A percentile compares a stretch with the other conserved stretches of the same genome.
These are phyloP conservation scores for Xylona heveae DNA, from an alignment of 495 filamentous ascomycete species.

Conservation along the genomic window DNA sequence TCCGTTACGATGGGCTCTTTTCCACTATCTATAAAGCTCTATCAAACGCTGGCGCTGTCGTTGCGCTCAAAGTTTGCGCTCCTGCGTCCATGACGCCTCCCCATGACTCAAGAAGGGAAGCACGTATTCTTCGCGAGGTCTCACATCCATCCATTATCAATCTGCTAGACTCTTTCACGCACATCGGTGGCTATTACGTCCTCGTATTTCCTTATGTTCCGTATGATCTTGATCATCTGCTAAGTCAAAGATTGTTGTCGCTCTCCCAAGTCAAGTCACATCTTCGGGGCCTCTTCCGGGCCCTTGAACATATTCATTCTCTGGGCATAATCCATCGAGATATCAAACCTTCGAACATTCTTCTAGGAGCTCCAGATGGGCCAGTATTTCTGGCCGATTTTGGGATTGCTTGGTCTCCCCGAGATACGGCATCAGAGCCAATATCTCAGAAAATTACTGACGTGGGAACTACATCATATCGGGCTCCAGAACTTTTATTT, in stretches of 20 bases:
- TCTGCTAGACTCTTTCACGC: slow-evolving; percentile 44
- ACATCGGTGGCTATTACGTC: slow-evolving; percentile 47
- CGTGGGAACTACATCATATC: slow-evolving; percentile 80
- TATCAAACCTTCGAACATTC: slow-evolving; percentile 77
- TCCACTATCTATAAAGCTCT: slow-evolving; percentile 60
- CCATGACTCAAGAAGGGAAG: slow-evolving; percentile 62
- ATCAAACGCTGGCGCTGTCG: no score
- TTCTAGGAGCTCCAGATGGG: slow-evolving; percentile 44
- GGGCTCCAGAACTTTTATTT: slow-evolving; percentile 80
- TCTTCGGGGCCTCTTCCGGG: slow-evolving; percentile 49
- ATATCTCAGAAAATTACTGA: slow-evolving; percentile 59
- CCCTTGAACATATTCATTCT: slow-evolving; percentile 47
- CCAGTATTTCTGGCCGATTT: slow-evolving; percentile 73
- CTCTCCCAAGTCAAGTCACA: slow-evolving; percentile 19
- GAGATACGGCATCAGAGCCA: slow-evolving; percentile 38
- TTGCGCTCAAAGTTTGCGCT: slow-evolving; percentile 76
- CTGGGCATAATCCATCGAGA: slow-evolving; percentile 76
- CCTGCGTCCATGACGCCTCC: slow-evolving; percentile 52
- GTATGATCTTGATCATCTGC: slow-evolving; percentile 41
- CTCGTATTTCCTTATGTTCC: slow-evolving; percentile 72
- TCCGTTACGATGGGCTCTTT: slow-evolving; percentile 55
- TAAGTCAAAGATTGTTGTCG: slow-evolving; percentile 26
- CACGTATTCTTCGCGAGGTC: slow-evolving; percentile 39
- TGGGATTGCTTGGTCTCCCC: slow-evolving; percentile 66
- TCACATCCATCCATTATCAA: slow-evolving; percentile 33